Percentiles rank a stretch among this genome's conserved stretches.
These are phyloP conservation scores for Pythium folliculosum DNA, from an alignment of 352 stramenopile species.

Conservation along the genomic window DNA sequence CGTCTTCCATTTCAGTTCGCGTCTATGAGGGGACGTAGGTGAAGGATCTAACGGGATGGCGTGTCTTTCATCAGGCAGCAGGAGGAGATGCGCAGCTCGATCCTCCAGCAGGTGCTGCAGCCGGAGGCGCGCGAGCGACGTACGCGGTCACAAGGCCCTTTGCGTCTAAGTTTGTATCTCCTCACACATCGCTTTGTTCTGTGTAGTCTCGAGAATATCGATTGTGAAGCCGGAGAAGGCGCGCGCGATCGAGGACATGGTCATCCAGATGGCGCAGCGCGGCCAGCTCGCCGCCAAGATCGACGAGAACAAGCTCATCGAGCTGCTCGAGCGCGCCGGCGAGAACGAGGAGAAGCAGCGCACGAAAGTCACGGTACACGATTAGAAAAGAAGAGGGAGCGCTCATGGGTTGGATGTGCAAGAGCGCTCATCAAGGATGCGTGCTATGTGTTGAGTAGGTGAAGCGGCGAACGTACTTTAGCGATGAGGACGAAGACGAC, in stretches of 20 bases:
- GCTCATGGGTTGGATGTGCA: no score
- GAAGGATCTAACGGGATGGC: background rate
- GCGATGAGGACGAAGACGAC: constrained; percentile 86
- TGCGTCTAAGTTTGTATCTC: background rate
- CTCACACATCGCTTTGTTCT: background rate
- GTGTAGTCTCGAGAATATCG: constrained; percentile 80
- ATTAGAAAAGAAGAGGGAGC: background rate
- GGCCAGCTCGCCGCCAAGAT: constrained; percentile 80
- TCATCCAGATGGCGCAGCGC: constrained; percentile 87
- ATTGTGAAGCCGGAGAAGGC: constrained; percentile 90
- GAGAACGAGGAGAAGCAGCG: constrained; percentile 83
- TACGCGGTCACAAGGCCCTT: constrained; percentile 39
- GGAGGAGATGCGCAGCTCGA: constrained; percentile 77
- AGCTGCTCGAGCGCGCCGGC: constrained; percentile 76
- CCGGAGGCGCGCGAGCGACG: constrained; percentile 76
- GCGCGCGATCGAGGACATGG: constrained; percentile 81
- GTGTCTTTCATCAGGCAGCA: constrained; percentile 54
- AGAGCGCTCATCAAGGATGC: background rate
- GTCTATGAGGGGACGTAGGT: background rate
- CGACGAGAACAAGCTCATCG: constrained; percentile 84
- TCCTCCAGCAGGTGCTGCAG: constrained; percentile 78
- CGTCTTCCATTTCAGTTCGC: background rate
- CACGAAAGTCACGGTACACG: constrained; percentile 84
- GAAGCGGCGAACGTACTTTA: constrained; percentile 88
- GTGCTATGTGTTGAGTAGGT: constrained; percentile 41